phyloP scores from a whole-genome alignment of 805 yeast genomes.

The Myxozyma monticola region DNA sequence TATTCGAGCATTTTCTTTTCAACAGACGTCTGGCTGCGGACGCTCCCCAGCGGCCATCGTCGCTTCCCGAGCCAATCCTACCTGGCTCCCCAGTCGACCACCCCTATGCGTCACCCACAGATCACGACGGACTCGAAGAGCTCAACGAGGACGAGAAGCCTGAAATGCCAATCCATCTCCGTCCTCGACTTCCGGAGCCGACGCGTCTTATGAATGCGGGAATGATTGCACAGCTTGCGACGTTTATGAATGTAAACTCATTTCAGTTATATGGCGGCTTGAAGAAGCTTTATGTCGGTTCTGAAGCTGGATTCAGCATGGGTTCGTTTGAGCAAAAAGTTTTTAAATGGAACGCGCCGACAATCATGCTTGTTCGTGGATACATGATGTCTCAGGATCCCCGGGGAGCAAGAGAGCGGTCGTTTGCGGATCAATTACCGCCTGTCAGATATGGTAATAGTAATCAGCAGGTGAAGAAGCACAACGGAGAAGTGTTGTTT shows the following conservation, averaged over 20 bases:
- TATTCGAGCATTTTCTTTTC: slow-evolving; percentile 49
- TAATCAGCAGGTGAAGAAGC: slow-evolving; percentile 27
- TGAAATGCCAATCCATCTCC: slow-evolving; percentile 2
- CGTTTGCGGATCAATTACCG: slow-evolving; percentile 34
- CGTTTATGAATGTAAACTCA: slow-evolving; percentile 39
- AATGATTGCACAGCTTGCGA: slow-evolving; percentile 45
- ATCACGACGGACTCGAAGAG: slow-evolving; percentile 27
- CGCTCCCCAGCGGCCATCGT: slow-evolving; percentile 16
- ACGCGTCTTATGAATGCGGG: slow-evolving; percentile 46
- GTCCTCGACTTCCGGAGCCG: slow-evolving; percentile 36
- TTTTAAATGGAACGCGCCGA: slow-evolving; percentile 88
- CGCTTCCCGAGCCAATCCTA: background rate
- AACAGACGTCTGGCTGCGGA: slow-evolving; percentile 33
- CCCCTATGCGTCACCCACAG: slow-evolving; percentile 18
- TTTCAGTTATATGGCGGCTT: slow-evolving; percentile 37
- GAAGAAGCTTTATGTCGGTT: slow-evolving; percentile 66
- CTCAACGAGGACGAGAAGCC: slow-evolving; percentile 2
- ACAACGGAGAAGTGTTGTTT: slow-evolving; percentile 49
- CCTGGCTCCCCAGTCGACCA: slow-evolving; percentile 15
- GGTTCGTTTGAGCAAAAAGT: slow-evolving; percentile 79
- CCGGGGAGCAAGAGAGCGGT: slow-evolving; percentile 29
- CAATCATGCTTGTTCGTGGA: slow-evolving; percentile 71
- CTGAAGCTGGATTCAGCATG: slow-evolving; percentile 83
- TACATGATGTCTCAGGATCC: slow-evolving; percentile 38
- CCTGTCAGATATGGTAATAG: slow-evolving; percentile 26